These are phyloP conservation scores for Meira nashicola DNA, from an alignment of 1,284 basidiomycete genomes.

Conservation along the genomic window DNA sequence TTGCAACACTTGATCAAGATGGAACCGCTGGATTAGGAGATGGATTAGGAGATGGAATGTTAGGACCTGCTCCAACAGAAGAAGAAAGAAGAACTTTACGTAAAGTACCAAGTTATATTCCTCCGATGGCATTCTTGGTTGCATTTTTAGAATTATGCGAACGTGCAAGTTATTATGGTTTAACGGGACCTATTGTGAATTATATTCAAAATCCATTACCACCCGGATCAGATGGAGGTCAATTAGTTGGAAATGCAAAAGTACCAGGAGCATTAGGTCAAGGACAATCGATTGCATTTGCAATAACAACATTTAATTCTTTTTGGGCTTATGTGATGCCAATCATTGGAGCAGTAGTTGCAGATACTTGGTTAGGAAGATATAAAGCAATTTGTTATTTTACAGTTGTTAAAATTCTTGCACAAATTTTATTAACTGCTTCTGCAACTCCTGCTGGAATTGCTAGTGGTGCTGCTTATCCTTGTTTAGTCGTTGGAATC, in stretches of 20 bases:
- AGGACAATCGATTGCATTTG: slow-evolving; percentile 46
- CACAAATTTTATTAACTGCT: slow-evolving; percentile 69
- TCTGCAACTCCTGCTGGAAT: slow-evolving; percentile 67
- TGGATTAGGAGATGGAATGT: too few relatives aligned
- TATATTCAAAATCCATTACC: slow-evolving; percentile 45
- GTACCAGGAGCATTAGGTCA: slow-evolving; percentile 43
- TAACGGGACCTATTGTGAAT: slow-evolving; percentile 42
- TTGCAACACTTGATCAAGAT: too few relatives aligned
- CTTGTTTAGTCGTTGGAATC: slow-evolving; percentile 59
- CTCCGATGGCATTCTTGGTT: slow-evolving; percentile 39
- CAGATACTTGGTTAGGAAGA: slow-evolving; percentile 55
- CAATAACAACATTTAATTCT: slow-evolving; percentile 46
- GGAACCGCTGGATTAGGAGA: too few relatives aligned
- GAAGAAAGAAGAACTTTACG: slow-evolving; percentile 41
- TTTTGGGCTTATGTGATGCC: slow-evolving; percentile 49
- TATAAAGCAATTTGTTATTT: slow-evolving; percentile 56
- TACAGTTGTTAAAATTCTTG: slow-evolving; percentile 53
- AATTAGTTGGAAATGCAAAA: slow-evolving; percentile 8
- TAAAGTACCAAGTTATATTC: slow-evolving; percentile 40
- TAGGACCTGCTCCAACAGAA: slow-evolving; percentile 18
- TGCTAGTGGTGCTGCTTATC: slow-evolving; percentile 56
- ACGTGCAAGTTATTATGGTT: slow-evolving; percentile 46
- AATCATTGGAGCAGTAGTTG: slow-evolving; percentile 51
- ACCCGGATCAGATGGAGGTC: slow-evolving; percentile 29
- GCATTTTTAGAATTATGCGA: slow-evolving; percentile 51